phyloP scores from a whole-genome alignment of 768 basidiomycete species.

The Lactifluus piperatus region DNA sequence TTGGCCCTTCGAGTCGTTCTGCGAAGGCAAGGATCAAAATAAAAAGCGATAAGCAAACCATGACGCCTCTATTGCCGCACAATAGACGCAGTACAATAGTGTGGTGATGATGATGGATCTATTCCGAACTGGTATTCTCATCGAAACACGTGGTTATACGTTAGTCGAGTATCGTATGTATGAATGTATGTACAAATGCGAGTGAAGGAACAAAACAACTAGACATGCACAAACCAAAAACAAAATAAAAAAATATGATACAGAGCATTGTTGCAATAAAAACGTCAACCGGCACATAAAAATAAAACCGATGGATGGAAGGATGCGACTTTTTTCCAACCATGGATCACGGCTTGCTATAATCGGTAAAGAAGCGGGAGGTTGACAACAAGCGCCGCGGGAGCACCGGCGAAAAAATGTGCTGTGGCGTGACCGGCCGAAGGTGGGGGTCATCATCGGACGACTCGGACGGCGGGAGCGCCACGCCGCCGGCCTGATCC shows the following conservation, averaged over 20 bases:
- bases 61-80: not conserved
- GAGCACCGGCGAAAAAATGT: slow-evolving; percentile 50
- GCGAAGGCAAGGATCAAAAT: not conserved
- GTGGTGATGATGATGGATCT: not conserved
- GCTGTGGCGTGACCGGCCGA: slow-evolving; percentile 64
- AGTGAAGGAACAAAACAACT: not conserved
- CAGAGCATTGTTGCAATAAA: no score
- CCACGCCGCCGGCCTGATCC: not conserved
- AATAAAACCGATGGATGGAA: no score
- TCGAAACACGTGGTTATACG: not conserved
- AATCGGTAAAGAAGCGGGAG: slow-evolving; percentile 7
- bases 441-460: slow-evolving; percentile 58
- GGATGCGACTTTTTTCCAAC: not conserved
- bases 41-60: not conserved
- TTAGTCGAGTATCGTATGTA: not conserved
- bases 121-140: not conserved
- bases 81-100: not conserved
- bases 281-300: no score
- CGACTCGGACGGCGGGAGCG: slow-evolving; percentile 25
- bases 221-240: not conserved
- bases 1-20: not conserved
- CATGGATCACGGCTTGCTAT: slow-evolving; percentile 1
- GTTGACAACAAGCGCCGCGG: slow-evolving; percentile 29
- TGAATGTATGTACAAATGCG: slow-evolving; percentile 5
- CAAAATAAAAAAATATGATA: not conserved